Evolutionary conservation across 202 grass and related monocot genomes (phyloP), one percentile per base, ranked within the genome.

Genomic region (Eragrostis tef): DNA sequence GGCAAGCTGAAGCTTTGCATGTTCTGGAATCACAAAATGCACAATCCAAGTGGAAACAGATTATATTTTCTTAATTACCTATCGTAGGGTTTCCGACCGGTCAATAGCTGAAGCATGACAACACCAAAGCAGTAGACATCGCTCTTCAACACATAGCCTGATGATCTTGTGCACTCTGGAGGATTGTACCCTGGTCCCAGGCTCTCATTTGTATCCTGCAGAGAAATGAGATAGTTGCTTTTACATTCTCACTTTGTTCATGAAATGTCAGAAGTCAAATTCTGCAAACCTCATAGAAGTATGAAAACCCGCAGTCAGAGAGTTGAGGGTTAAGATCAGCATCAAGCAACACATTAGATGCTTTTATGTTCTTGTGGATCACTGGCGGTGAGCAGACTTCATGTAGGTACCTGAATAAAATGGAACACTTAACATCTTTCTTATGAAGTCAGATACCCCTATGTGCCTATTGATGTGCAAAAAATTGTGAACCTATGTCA

Each of bases 341-440:
- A 78, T 99, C 96, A 24, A 99, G 93, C 73, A 99, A 85, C 57
- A 99, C 92, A 69, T 92, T 99, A 2, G 90, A 90, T 44, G 93
- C 93, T 74, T 93, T 99, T 82, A 99, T 87, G 85, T 93, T 95
- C 79, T 95, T 95, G 77, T 99, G 93, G 75, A 90, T 87, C 65
- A 91, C 73, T 50, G 89, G 72, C 63, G 96, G 96, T 29, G 89
- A 93, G 45, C 93, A 96, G 71, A 81, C 86, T 39, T 90, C 96
- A 92, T 99, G 96, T 75, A 99, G 86, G 83, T 93, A 96, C 78
- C 96, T 99, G 82, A 80, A 86, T 25, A 21, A 20, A 60, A 51
- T 39, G 61, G 3, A 51, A 46, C 44, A n/a, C 9, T 75, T 67
- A 64, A 41, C 20, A 87, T 50, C 11, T 72, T 52, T 69, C 13